These are phyloP conservation scores for Stylosanthes scabra DNA, from an alignment of 331 rosid species.

Conservation along the genomic window DNA sequence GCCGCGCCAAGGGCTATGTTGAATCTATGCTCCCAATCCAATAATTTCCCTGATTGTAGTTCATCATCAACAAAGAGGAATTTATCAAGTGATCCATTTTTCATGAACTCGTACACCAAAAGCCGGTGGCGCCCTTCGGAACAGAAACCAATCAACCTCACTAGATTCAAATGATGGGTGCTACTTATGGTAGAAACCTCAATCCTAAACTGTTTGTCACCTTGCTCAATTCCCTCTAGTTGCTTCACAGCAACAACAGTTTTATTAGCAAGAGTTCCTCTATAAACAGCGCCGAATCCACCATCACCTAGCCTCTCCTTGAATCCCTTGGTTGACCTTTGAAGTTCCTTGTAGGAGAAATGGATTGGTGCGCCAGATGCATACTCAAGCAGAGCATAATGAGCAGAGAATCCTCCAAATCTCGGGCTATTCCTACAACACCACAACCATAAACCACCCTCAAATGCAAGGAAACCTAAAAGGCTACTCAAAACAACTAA, in stretches of 20 bases:
- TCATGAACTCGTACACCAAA: constrained; percentile 48
- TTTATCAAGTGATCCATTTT: constrained; percentile 45
- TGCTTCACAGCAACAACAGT: constrained; percentile 47
- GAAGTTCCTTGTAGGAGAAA: constrained; percentile 71
- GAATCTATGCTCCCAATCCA: constrained; percentile 45
- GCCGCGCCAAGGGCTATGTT: constrained; percentile 47
- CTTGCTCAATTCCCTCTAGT: constrained; percentile 44
- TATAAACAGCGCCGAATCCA: constrained; percentile 48
- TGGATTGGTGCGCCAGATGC: constrained; percentile 87
- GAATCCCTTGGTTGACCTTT: constrained; percentile 70
- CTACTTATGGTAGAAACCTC: constrained; percentile 41
- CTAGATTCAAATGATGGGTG: constrained; percentile 50
- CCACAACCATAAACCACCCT: constrained; percentile 76
- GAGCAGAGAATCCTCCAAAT: constrained; percentile 59
- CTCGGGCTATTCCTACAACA: constrained; percentile 59
- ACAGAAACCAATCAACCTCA: constrained; percentile 48
- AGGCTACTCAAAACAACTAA: constrained; percentile 47
- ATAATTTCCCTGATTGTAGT: constrained; percentile 22
- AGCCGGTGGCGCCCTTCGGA: constrained; percentile 47
- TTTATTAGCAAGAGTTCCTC: constrained; percentile 38
- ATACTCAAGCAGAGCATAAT: constrained; percentile 77
- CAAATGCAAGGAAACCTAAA: constrained; percentile 51
- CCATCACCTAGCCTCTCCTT: constrained; percentile 72
- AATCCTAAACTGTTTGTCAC: constrained; percentile 45
- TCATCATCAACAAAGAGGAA: constrained; percentile 29